Evolutionary conservation across 306 rosid genomes (phyloP).

Genomic region (Luffa aegyptiaca): DNA sequence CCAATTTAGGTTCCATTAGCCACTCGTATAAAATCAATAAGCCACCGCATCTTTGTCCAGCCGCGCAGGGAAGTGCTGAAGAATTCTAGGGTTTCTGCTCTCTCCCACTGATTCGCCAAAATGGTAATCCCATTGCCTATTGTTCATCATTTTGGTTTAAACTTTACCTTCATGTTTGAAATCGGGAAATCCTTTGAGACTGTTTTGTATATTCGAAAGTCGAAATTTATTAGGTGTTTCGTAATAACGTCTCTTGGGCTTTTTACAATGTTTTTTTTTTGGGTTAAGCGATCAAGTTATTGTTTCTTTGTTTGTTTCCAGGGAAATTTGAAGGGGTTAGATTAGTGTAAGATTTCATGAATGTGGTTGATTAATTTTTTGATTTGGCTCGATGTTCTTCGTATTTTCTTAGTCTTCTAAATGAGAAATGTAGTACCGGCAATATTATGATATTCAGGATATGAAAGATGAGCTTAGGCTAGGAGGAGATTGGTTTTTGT

Average conservation of each 20-base stretch:
- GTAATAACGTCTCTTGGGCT: neutral
- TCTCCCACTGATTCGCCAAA: neutral
- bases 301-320: neutral
- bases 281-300: neutral
- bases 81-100: constrained; percentile 2
- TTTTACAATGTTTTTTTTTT: neutral
- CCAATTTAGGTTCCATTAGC: neutral
- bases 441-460: neutral
- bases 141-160: neutral
- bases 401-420: neutral
- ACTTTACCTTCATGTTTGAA: neutral
- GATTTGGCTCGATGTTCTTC: neutral
- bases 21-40: neutral
- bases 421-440: neutral
- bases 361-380: neutral
- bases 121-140: neutral
- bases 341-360: neutral
- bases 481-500: neutral
- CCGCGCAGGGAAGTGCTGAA: neutral
- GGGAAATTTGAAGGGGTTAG: neutral
- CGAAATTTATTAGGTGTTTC: neutral
- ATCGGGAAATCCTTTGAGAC: too few relatives aligned
- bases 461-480: neutral
- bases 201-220: neutral
- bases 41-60: neutral